A percentile compares a stretch with the other conserved stretches of the same genome.
phyloP scores from a whole-genome alignment of 2,329 filamentous ascomycete genomes.

The Canariomyces notabilis region DNA sequence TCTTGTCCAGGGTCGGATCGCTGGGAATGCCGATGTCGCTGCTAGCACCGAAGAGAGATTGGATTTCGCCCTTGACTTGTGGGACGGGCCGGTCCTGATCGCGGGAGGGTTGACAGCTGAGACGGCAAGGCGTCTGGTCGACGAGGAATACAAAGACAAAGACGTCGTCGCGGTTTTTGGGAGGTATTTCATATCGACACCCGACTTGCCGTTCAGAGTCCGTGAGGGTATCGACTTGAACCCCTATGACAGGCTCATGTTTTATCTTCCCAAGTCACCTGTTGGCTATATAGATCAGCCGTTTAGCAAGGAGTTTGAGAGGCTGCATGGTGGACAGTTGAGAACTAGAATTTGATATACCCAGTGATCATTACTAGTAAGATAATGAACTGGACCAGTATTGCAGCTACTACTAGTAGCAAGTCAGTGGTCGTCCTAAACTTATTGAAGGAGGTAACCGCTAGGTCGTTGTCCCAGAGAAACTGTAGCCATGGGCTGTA shows the following conservation, averaged over 20 bases:
- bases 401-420: no score
- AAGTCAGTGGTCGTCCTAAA: no score
- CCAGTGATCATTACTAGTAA: no score
- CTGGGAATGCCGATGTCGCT: neutral
- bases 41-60: slow-evolving; percentile 22
- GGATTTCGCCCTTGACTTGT: slow-evolving; percentile 29
- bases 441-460: neutral
- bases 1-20: slow-evolving; percentile 42
- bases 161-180: slow-evolving; percentile 36
- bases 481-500: no score
- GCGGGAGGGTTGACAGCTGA: slow-evolving; percentile 27
- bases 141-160: slow-evolving; percentile 25
- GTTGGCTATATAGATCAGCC: slow-evolving; percentile 37
- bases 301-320: slow-evolving; percentile 30
- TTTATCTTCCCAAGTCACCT: slow-evolving; percentile 34
- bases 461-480: no score
- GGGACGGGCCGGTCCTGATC: slow-evolving; percentile 30
- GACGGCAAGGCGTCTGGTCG: slow-evolving; percentile 25
- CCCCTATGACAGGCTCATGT: slow-evolving; percentile 33
- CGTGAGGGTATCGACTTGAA: slow-evolving; percentile 33
- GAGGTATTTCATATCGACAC: slow-evolving; percentile 39
- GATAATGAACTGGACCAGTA: no score
- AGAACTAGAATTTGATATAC: no score
- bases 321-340: slow-evolving; percentile 9
- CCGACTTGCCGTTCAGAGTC: slow-evolving; percentile 40